Conservation (phyloP, 2,329 filamentous ascomycete genomes). For the Exophiala aquamarina region DNA sequence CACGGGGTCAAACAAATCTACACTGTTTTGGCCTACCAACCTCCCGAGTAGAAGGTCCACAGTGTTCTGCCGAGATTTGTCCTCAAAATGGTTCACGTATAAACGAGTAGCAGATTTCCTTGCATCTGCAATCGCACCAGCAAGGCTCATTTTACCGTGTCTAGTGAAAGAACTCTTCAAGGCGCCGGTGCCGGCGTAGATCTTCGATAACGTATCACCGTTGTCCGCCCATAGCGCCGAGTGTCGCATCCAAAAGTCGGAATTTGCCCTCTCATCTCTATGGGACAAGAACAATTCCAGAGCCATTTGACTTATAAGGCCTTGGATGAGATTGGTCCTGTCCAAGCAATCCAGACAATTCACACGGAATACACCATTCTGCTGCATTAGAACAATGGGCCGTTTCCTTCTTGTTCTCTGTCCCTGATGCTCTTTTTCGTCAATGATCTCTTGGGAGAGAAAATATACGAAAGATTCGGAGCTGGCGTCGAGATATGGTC, state of each 20-base stretch:
- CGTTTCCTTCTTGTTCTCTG: constrained; percentile 41
- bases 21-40: constrained; percentile 76
- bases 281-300: constrained; percentile 80
- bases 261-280: constrained; percentile 62
- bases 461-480: constrained; percentile 92
- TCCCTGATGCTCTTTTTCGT: constrained; percentile 39
- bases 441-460: constrained; percentile 70
- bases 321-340: constrained; percentile 93
- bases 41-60: constrained; percentile 91
- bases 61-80: constrained; percentile 88
- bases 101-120: constrained; percentile 90
- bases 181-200: constrained; percentile 94
- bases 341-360: constrained; percentile 97
- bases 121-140: constrained; percentile 90
- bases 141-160: constrained; percentile 91
- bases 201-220: constrained; percentile 88
- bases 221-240: constrained; percentile 96
- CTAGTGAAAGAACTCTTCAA: constrained; percentile 94
- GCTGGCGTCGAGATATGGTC: constrained; percentile 72
- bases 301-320: constrained; percentile 91
- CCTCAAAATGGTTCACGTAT: constrained; percentile 97
- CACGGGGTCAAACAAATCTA: constrained; percentile 88
- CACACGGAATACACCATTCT: constrained; percentile 92
- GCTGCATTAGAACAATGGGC: constrained; percentile 73
- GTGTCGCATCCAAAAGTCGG: constrained; percentile 90